These are phyloP conservation scores for Picochlorum sp. DNA, from an alignment of 139 green algal genomes.

Conservation along the genomic window DNA sequence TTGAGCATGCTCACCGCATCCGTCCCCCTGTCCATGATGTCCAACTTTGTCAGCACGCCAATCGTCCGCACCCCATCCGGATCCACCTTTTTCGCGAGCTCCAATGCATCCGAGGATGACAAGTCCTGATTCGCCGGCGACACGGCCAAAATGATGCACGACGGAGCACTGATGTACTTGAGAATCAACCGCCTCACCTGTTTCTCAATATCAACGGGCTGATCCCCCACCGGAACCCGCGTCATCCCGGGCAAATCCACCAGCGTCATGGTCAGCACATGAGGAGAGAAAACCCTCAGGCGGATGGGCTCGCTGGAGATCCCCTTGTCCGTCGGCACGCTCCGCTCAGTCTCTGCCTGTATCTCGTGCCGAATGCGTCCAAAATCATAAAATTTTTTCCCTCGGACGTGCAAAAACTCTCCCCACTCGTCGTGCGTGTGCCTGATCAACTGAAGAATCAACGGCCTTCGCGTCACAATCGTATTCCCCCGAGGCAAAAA, in stretches of 20 bases:
- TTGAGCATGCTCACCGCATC: constrained; percentile 69
- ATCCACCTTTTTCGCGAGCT: constrained; percentile 82
- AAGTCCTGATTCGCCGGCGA: constrained; percentile 93
- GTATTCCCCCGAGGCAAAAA: constrained; percentile 87
- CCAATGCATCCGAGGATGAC: constrained; percentile 88
- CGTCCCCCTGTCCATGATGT: constrained; percentile 99
- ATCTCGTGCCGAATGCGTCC: constrained; percentile 85
- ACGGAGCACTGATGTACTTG: constrained; percentile 79
- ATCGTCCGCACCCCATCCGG: constrained; percentile 61
- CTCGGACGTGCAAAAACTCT: constrained; percentile 89
- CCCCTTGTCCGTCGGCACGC: constrained; percentile 79
- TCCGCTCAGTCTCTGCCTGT: constrained; percentile 79
- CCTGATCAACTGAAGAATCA: constrained; percentile 85
- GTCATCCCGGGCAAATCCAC: constrained; percentile 97
- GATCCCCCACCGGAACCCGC: constrained; percentile 92
- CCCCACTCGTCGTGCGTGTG: constrained; percentile 67
- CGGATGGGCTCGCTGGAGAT: constrained; percentile 93
- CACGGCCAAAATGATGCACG: constrained; percentile 89
- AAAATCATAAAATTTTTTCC: constrained; percentile 87
- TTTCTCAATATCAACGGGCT: constrained; percentile 91
- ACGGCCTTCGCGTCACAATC: constrained; percentile 84
- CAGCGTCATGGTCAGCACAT: constrained; percentile 97
- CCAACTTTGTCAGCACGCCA: constrained; percentile 89
- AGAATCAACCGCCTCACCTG: constrained; percentile 78
- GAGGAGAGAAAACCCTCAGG: constrained; percentile 83